These are phyloP conservation scores for Aspergillus piperis DNA, from an alignment of 2,329 filamentous ascomycete genomes.

Conservation along the genomic window DNA sequence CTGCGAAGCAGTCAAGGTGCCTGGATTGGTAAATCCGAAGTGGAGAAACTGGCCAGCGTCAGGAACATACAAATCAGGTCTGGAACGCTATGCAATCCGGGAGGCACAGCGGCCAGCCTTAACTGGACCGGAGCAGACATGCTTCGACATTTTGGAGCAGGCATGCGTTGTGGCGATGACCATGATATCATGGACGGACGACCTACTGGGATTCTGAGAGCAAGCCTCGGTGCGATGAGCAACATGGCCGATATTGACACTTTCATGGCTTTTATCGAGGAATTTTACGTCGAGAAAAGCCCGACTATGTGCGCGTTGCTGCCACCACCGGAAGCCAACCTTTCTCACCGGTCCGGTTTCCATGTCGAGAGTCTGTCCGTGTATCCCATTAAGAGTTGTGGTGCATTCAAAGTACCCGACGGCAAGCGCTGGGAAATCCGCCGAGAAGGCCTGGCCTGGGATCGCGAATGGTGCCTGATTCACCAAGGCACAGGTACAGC, in stretches of 20 bases:
- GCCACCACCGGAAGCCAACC: slow-evolving; percentile 14
- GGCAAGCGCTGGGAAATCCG: slow-evolving; percentile 72
- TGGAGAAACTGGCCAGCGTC: slow-evolving; percentile 81
- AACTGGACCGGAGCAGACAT: slow-evolving; percentile 77
- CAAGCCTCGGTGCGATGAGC: slow-evolving; percentile 89
- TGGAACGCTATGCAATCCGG: slow-evolving; percentile 89
- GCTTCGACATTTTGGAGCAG: slow-evolving; percentile 78
- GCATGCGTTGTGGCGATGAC: slow-evolving; percentile 80
- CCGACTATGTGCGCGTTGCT: slow-evolving; percentile 22
- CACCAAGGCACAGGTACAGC: slow-evolving; percentile 82
- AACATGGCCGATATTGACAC: slow-evolving; percentile 70
- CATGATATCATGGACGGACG: slow-evolving; percentile 81
- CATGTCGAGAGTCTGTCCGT: slow-evolving; percentile 68
- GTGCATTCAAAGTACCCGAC: slow-evolving; percentile 69
- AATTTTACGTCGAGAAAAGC: slow-evolving; percentile 61
- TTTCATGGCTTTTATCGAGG: slow-evolving; percentile 70
- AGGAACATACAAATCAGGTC: slow-evolving; percentile 82
- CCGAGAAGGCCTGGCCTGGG: slow-evolving; percentile 85
- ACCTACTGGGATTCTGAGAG: slow-evolving; percentile 81
- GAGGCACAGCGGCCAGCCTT: slow-evolving; percentile 75
- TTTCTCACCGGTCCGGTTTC: slow-evolving; percentile 34
- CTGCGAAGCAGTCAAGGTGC: slow-evolving; percentile 66
- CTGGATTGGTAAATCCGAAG: slow-evolving; percentile 79
- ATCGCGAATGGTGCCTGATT: slow-evolving; percentile 93
- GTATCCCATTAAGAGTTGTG: slow-evolving; percentile 95